Evolutionary conservation across 179 eudicot genomes (phyloP).

Genomic region (Beta lomatogona): DNA sequence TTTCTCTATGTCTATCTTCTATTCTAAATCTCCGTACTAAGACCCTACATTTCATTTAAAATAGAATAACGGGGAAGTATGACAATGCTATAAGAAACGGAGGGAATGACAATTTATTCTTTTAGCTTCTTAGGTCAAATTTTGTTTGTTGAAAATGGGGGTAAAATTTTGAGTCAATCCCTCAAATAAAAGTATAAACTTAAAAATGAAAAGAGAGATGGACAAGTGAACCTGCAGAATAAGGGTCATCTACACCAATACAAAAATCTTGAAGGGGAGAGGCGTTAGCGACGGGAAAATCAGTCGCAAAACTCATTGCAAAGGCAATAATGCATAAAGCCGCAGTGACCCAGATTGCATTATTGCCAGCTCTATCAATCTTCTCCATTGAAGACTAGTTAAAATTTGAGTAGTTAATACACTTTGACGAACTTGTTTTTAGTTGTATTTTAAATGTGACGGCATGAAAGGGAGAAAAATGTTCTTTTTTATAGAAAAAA

Average conservation of each 20-base stretch:
- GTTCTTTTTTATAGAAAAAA: too few species aligned
- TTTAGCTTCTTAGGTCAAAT: too few species aligned
- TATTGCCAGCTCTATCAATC: not conserved
- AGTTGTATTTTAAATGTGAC: too few species aligned
- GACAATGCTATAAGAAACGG: too few species aligned
- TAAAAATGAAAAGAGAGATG: not conserved
- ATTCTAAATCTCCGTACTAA: too few species aligned
- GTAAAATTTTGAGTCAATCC: not conserved
- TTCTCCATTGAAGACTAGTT: conserved; percentile 2
- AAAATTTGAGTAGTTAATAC: not conserved
- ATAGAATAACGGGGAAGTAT: too few species aligned
- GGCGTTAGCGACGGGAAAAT: conserved; percentile 21
- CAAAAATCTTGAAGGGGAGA: conserved; percentile 30
- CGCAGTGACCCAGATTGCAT: not conserved
- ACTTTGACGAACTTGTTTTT: not conserved
- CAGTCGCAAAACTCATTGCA: not conserved
- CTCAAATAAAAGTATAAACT: too few species aligned
- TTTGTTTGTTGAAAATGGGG: too few species aligned
- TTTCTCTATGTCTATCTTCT: too few species aligned
- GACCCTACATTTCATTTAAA: too few species aligned
- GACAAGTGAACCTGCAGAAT: conserved; percentile 14
- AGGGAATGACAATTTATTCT: too few species aligned
- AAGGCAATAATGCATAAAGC: conserved; percentile 27
- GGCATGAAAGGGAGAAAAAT: too few species aligned
- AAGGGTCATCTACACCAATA: conserved; percentile 21